Percentiles rank a stretch among this genome's conserved stretches.
These are phyloP conservation scores for Phytophthora foliorum DNA, from an alignment of 352 stramenopile species.

Conservation along the genomic window DNA sequence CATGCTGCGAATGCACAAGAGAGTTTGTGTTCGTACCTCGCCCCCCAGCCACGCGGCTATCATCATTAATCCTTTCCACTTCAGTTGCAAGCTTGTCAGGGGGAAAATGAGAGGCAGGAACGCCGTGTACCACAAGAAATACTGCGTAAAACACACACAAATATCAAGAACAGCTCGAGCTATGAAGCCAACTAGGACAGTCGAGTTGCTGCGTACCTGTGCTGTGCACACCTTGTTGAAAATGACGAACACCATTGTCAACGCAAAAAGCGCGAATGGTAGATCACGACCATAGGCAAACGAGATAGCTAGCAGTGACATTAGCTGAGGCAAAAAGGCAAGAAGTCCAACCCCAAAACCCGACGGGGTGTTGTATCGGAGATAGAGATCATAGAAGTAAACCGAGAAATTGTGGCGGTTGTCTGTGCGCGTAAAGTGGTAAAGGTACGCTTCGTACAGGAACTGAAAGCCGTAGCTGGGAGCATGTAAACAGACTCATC, in stretches of 20 bases:
- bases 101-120: conserved; percentile 92
- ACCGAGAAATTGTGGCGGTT: conserved; percentile 99
- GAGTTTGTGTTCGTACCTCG: conserved; percentile 53
- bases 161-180: conserved; percentile 15
- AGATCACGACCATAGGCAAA: conserved; percentile 87
- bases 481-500: background rate
- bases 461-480: conserved; percentile 92
- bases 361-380: conserved; percentile 89
- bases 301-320: conserved; percentile 80
- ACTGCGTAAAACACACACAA: conserved; percentile 81
- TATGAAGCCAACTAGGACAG: background rate
- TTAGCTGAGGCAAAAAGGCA: conserved; percentile 88
- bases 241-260: conserved; percentile 99
- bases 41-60: conserved; percentile 78
- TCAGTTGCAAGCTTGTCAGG: conserved; percentile 62
- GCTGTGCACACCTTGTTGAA: conserved; percentile 97
- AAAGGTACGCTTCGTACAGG: conserved; percentile 97
- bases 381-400: conserved; percentile 99
- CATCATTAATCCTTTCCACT: conserved; percentile 74
- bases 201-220: conserved; percentile 54
- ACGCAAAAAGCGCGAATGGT: conserved; percentile 94
- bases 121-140: conserved; percentile 99
- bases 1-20: background rate
- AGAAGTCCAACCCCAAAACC: conserved; percentile 82
- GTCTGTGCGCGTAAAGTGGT: conserved; percentile 98